A percentile compares a stretch with the other conserved stretches of the same genome.
Evolutionary conservation across 1,139 yeast genomes (phyloP).

Genomic region (Geotrichum reessii): DNA sequence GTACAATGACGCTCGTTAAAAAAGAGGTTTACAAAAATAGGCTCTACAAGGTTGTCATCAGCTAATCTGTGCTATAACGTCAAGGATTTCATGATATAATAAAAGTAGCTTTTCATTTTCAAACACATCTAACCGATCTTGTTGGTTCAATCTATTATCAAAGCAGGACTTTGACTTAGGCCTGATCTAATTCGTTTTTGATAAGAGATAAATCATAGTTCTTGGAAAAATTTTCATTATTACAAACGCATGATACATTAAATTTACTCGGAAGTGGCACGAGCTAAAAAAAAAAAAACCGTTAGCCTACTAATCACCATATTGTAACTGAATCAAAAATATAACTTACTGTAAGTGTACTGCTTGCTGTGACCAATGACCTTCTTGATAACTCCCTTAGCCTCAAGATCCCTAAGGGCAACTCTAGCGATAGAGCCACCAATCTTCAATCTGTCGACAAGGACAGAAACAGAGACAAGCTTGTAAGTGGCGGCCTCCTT

Average conservation of each 20-base stretch:
- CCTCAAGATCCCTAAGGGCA: constrained; percentile 94
- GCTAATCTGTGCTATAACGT: too few relatives aligned
- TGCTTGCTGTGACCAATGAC: constrained; percentile 95
- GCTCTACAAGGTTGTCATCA: too few relatives aligned
- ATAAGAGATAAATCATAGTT: not conserved
- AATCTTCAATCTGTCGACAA: constrained; percentile 98
- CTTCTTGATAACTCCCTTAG: constrained; percentile 91
- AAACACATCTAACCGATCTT: not conserved
- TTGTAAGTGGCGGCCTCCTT: constrained; percentile 99
- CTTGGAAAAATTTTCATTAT: not conserved
- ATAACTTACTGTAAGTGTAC: constrained; percentile 50
- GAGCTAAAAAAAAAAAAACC: constrained; percentile 10
- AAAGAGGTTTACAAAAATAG: too few relatives aligned
- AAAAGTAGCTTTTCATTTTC: too few relatives aligned
- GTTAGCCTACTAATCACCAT: not conserved
- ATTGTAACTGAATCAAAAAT: not conserved
- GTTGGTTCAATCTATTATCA: too few relatives aligned
- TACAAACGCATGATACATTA: not conserved
- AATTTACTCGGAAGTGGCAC: constrained; percentile 17
- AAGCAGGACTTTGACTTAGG: too few relatives aligned
- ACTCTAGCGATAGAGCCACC: constrained; percentile 99
- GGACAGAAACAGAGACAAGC: constrained; percentile 94
- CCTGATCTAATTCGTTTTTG: too few relatives aligned
- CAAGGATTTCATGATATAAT: too few relatives aligned
- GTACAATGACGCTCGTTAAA: too few relatives aligned